Percentiles rank a stretch among this genome's conserved stretches.
phyloP scores from a whole-genome alignment of 768 basidiomycete genomes.

The Kwoniella shandongensis region DNA sequence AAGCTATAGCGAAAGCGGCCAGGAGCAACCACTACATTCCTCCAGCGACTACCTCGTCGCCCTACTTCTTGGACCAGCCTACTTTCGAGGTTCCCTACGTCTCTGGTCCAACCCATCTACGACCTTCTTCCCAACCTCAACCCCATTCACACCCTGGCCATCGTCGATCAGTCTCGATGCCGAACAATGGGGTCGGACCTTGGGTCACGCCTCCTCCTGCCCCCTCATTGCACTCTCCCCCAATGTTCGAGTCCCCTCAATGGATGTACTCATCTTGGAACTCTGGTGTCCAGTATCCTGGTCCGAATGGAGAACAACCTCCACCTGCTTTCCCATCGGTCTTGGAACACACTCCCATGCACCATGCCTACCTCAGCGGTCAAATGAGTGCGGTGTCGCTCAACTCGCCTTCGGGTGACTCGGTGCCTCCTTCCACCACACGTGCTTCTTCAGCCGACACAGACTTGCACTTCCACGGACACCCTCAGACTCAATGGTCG shows the following conservation, averaged over 20 bases:
- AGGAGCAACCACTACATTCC: constrained; percentile 17
- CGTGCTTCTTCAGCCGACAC: constrained; percentile 19
- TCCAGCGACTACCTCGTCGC: constrained; percentile 26
- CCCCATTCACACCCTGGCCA: constrained; percentile 18
- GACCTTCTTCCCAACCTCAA: constrained; percentile 5
- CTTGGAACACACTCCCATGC: constrained; percentile 34
- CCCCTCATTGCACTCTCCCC: constrained; percentile 35
- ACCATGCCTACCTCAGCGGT: constrained; percentile 27
- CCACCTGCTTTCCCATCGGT: constrained; percentile 39
- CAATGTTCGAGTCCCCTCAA: constrained; percentile 40
- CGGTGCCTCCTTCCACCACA: constrained; percentile 2
- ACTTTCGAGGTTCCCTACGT: constrained; percentile 33
- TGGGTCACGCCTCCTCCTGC: constrained; percentile 36
- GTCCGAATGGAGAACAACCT: background rate
- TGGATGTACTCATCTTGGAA: constrained; percentile 45
- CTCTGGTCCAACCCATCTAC: constrained; percentile 13
- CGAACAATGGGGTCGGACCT: constrained; percentile 21
- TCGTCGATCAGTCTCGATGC: constrained; percentile 37
- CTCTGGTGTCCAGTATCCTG: constrained; percentile 6
- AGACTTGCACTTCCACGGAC: constrained; percentile 8
- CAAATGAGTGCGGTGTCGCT: constrained; percentile 2
- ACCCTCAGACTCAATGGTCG: constrained; percentile 1
- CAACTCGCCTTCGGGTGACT: background rate
- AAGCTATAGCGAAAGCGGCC: constrained; percentile 41
- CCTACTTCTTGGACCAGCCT: constrained; percentile 29